Base-by-base conservation (phyloP, 1,139 yeast genomes). In the Meyerozyma carpophila region DNA sequence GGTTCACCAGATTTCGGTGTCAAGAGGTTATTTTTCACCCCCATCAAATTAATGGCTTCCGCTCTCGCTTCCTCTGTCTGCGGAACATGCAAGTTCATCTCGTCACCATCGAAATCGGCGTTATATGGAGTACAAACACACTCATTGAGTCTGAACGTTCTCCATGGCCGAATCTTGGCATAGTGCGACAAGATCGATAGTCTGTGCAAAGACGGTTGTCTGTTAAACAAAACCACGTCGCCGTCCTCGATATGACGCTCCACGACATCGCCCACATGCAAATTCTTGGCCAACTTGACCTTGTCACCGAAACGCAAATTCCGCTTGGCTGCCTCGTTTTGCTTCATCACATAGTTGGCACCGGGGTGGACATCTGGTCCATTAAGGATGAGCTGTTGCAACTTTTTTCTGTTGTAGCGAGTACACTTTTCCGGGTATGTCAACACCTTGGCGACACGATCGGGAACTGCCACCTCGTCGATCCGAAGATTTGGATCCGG, bases 81-180 rank as follows among this genome's bases (percentile, higher is more conserved):
- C 2, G 98, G 98, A 38, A 94, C 98, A 61, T 94, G 99, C 61
- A 94, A 74, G 64, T 94, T 94, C 99, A 94, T 94, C 67, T 94
- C 99, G 67, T 94, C 99, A 65, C 99, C 99, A 66, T 94, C 99
- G 61, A 94, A 94, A 78, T 94, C 99, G 37, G 99, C 99, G 65
- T 94, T 94, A 68, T 93, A 94, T 1, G 98, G 98, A 0, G 98
- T 93, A 73, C 99, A 94, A 13, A 93, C 98, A 84, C 99, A 94
- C 66, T 94, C 99, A 60, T 94, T 94, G 55, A 94, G 77, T 54
- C 99, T 76, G 70, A 94, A 88, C 1, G 99, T 94, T 70, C 98
- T 79, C 98, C 98, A 94, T 1, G 98, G 98, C 55, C 96, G 79
- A 55, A 94, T 83, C 59, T 89, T 91, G 40, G 97, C 99, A 63